Percentiles rank a stretch among this genome's conserved stretches.
Conservation (phyloP, 1,139 yeast genomes). For the Zygosaccharomyces sapae region DNA sequence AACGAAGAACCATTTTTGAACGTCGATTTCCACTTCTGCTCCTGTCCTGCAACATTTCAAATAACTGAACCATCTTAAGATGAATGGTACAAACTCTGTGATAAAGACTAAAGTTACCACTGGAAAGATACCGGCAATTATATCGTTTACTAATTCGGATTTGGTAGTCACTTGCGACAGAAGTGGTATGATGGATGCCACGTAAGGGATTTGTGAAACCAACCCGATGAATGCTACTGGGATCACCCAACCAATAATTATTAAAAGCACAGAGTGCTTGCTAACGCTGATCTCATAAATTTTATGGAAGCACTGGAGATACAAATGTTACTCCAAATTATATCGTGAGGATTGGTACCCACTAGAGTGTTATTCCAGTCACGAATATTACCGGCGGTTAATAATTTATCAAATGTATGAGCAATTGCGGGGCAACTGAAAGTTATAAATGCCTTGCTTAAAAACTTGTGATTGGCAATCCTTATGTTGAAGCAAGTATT, state of each 20-base stretch:
- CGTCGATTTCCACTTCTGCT: conserved; percentile 51
- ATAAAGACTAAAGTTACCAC: conserved; percentile 55
- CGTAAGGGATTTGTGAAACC: conserved; percentile 60
- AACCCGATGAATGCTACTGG: conserved; percentile 72
- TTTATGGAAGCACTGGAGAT: conserved; percentile 37
- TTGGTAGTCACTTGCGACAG: conserved; percentile 48
- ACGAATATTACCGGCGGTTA: conserved; percentile 45
- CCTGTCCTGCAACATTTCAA: conserved; percentile 54
- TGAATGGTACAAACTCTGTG: conserved; percentile 51
- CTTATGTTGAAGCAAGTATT: conserved; percentile 13
- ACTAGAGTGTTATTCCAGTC: conserved; percentile 42
- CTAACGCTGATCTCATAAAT: conserved; percentile 41
- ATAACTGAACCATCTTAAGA: conserved; percentile 48
- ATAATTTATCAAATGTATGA: conserved; percentile 51
- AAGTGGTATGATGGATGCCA: conserved; percentile 53
- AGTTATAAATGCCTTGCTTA: conserved; percentile 48
- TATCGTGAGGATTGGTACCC: conserved; percentile 55
- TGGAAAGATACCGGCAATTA: conserved; percentile 57
- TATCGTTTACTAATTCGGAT: conserved; percentile 51
- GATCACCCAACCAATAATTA: conserved; percentile 58
- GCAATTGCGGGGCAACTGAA: conserved; percentile 50
- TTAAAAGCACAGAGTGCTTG: conserved; percentile 44
- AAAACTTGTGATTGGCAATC: conserved; percentile 4
- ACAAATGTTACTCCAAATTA: conserved; percentile 55
- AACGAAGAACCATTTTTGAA: conserved; percentile 62